A percentile compares a stretch with the other conserved stretches of the same genome.
These are phyloP conservation scores for Melampsora medusae DNA, from an alignment of 1,284 basidiomycete genomes.

Conservation along the genomic window DNA sequence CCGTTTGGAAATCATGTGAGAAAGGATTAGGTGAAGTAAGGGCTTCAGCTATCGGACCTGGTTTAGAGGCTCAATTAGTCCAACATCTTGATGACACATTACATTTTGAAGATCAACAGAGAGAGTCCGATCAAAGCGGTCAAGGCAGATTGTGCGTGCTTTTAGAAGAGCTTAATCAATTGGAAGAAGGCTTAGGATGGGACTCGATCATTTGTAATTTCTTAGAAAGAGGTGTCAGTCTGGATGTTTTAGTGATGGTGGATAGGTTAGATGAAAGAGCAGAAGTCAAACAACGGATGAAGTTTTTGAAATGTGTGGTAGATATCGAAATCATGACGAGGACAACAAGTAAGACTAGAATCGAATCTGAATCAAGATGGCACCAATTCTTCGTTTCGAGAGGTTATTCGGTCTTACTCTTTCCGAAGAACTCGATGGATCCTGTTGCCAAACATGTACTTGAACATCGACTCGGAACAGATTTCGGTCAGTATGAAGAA, in stretches of 20 bases:
- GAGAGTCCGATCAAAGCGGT: neutral
- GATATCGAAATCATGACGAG: conserved; percentile 6
- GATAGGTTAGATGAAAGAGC: neutral
- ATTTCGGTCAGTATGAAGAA: neutral
- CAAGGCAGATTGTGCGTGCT: neutral
- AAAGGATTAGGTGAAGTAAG: neutral
- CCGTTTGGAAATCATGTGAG: neutral
- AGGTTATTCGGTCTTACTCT: neutral
- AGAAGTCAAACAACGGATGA: neutral
- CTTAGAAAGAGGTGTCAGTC: conserved; percentile 2
- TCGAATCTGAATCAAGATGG: neutral
- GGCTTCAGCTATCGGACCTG: neutral
- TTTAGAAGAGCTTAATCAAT: neutral
- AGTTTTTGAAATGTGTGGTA: neutral
- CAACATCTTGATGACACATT: conserved; percentile 1
- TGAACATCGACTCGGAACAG: neutral
- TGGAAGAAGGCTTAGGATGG: conserved; percentile 1
- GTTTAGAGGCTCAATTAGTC: conserved; percentile 1
- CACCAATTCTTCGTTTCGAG: neutral
- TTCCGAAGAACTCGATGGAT: neutral
- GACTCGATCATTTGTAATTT: neutral
- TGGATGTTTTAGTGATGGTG: neutral
- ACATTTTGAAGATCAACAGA: neutral
- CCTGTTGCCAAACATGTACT: neutral
- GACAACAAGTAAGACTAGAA: neutral